phyloP scores from a whole-genome alignment of 352 stramenopile species.

The Phytophthora citrophthora region DNA sequence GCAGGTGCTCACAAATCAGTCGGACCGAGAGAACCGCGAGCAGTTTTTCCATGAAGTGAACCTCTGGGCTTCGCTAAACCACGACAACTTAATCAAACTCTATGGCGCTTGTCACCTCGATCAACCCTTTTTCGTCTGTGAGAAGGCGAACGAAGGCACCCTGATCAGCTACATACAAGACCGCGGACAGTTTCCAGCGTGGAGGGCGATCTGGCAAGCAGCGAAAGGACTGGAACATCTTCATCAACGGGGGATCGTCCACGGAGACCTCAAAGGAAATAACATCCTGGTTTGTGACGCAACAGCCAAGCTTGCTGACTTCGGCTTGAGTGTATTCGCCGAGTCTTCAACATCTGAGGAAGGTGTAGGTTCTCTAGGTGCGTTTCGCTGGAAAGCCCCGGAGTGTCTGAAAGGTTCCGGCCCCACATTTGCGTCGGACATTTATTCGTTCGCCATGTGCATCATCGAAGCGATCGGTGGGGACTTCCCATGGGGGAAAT shows the following conservation, averaged over 20 bases:
- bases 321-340: slow-evolving; percentile 26
- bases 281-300: slow-evolving; percentile 37
- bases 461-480: slow-evolving; percentile 18
- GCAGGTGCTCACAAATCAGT: background rate
- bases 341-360: background rate
- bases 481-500: slow-evolving; percentile 18
- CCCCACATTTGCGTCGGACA: slow-evolving; percentile 23
- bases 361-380: slow-evolving; percentile 1
- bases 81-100: slow-evolving; percentile 21
- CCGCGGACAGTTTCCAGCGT: background rate
- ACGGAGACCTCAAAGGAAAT: slow-evolving; percentile 40
- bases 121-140: background rate
- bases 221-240: slow-evolving; percentile 31
- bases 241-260: slow-evolving; percentile 24
- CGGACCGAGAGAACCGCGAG: background rate
- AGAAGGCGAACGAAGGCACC: slow-evolving; percentile 4
- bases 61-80: slow-evolving; percentile 31
- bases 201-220: slow-evolving; percentile 12
- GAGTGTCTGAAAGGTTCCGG: slow-evolving; percentile 10
- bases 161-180: slow-evolving; percentile 8
- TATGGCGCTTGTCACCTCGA: background rate
- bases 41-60: slow-evolving; percentile 21
- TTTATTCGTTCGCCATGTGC: slow-evolving; percentile 28
- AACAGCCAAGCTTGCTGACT: slow-evolving; percentile 27
- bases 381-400: slow-evolving; percentile 29